Evolutionary conservation across 805 yeast species (phyloP), one percentile per base, ranked within the genome.

Genomic region (Candida wancherniae): DNA sequence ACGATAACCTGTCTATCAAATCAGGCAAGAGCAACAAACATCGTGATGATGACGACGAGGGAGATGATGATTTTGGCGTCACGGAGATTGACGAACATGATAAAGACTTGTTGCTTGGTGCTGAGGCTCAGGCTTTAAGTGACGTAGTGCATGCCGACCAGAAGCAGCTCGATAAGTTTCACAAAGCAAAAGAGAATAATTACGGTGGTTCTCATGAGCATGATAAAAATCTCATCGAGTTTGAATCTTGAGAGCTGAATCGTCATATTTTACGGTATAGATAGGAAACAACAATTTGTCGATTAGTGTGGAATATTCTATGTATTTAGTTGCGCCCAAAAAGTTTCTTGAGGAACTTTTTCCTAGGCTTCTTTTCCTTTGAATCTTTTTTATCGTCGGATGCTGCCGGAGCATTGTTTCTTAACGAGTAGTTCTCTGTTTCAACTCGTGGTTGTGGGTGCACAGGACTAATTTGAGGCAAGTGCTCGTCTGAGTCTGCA

Each of bases 401-500:
- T n/a, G n/a, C n/a, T n/a, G n/a, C n/a, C n/a, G n/a, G n/a, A n/a
- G n/a, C n/a, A 12, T 4, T 9, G 18, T 9, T 16, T 5, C 15
- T 10, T 9, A 9, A 5, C 5, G 7, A 4, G 14, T 6, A 25
- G 9, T 7, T 20, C 4, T 8, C 12, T 10, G n/a, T 13, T 5
- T 15, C 5, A 6, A 10, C 8, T n/a, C 5, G 19, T 5, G 8
- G 26, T 6, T 6, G 19, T 18, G 19, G 19, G 9, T 6, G 19
- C 19, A 18, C 9, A 6, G 19, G 19, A 9, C 9, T 7, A 18
- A 18, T 9, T 18, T 18, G 6, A 7, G 19, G 6, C 19, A 18
- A 9, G 9, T 18, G 19, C 10, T 80, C 77, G 45, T 78, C 84
- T 3, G 83, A 76, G 48, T 80, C 86, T 4, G 62, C 64, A 39